phyloP scores from a whole-genome alignment of 495 filamentous ascomycete genomes.

The Aspergillus sclerotiicarbonarius region DNA sequence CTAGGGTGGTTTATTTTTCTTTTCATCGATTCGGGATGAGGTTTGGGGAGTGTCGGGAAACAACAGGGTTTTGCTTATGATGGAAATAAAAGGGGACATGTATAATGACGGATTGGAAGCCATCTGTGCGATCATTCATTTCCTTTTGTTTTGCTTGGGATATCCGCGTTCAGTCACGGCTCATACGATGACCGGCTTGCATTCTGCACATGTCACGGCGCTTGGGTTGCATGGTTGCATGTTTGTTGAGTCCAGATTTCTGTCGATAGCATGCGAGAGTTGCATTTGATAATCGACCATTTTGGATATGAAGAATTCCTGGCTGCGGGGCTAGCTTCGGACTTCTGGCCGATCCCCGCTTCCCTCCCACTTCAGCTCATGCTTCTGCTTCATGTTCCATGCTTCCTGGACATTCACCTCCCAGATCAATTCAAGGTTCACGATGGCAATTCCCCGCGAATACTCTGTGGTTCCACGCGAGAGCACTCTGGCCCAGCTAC shows the following conservation, averaged over 20 bases:
- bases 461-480: slow-evolving; percentile 30
- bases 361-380: background rate
- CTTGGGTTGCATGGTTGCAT: background rate
- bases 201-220: background rate
- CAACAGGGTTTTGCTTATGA: slow-evolving; percentile 5
- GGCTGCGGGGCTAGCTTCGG: background rate
- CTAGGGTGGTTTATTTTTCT: slow-evolving; percentile 8
- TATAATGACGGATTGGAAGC: slow-evolving; percentile 24
- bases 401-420: background rate
- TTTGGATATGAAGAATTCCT: slow-evolving; percentile 2
- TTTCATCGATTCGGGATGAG: slow-evolving; percentile 13
- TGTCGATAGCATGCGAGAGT: slow-evolving; percentile 5
- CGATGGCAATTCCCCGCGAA: slow-evolving; percentile 24
- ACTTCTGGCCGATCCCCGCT: background rate
- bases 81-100: slow-evolving; percentile 14
- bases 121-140: slow-evolving; percentile 15
- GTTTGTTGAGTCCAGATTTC: background rate
- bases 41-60: slow-evolving; percentile 12
- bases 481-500: slow-evolving; percentile 31
- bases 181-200: background rate
- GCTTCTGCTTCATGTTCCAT: background rate
- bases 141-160: slow-evolving; percentile 6
- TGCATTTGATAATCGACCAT: background rate
- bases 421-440: background rate
- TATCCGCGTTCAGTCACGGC: background rate